Evolutionary conservation across 768 basidiomycete species (phyloP).

Genomic region (Udeniomyces megalosporus): DNA sequence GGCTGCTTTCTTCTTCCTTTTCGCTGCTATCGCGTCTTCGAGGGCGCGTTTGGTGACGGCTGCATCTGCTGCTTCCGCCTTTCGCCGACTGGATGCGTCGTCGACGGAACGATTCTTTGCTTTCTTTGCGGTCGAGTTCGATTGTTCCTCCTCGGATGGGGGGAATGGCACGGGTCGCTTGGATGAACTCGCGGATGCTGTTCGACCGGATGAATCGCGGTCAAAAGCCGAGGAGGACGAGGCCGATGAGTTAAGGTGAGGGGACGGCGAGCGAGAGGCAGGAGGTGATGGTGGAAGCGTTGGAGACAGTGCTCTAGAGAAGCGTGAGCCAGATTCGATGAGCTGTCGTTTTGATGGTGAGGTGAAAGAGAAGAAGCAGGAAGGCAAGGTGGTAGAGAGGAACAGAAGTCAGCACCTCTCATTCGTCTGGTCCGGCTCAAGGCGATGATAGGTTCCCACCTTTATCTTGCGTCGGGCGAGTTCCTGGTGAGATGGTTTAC

Average conservation of each 20-base stretch:
- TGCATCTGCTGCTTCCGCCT: not conserved
- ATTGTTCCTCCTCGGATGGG: conserved; percentile 6
- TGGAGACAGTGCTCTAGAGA: conserved; percentile 8
- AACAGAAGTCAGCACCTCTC: too few relatives aligned
- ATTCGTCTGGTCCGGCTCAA: too few relatives aligned
- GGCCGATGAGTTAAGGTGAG: not conserved
- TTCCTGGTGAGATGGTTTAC: not conserved
- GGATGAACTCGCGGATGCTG: not conserved
- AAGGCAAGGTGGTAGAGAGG: not conserved
- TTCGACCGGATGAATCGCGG: too few relatives aligned
- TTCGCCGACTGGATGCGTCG: not conserved
- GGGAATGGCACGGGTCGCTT: conserved; percentile 4
- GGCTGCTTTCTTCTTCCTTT: not conserved
- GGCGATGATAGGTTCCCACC: too few relatives aligned
- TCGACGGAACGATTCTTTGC: not conserved
- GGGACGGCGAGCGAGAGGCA: conserved; percentile 14
- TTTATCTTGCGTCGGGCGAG: conserved; percentile 11
- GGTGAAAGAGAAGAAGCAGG: not conserved
- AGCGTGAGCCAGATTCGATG: not conserved
- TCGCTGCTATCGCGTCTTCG: not conserved
- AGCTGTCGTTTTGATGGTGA: not conserved
- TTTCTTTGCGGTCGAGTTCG: not conserved
- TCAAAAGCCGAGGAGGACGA: not conserved
- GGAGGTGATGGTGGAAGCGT: conserved; percentile 14
- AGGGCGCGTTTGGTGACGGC: not conserved